Conservation (phyloP, 2,329 filamentous ascomycete genomes). For the Lasiodiplodia citricola region DNA sequence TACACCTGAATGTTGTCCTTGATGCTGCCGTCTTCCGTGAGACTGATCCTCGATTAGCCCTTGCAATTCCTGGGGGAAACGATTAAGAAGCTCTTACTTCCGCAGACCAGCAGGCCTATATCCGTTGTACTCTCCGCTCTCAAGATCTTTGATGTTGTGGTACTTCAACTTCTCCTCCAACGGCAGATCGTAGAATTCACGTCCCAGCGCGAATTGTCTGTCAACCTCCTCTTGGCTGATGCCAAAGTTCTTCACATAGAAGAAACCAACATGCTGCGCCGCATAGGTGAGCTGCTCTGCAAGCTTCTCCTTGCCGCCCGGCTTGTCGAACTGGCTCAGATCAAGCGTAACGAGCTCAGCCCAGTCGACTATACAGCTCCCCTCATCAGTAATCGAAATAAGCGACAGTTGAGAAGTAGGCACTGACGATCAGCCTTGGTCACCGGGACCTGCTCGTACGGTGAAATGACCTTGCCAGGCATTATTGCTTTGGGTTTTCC, state of each 20-base stretch:
- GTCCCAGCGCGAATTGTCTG: conserved; percentile 65
- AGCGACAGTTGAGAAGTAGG: neutral
- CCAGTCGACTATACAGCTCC: conserved; percentile 48
- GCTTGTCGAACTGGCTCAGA: conserved; percentile 59
- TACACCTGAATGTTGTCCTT: conserved; percentile 65
- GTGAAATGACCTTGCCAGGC: conserved; percentile 29
- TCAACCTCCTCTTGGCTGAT: conserved; percentile 66
- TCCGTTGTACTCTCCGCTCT: conserved; percentile 62
- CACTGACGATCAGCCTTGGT: conserved; percentile 37
- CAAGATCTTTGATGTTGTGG: conserved; percentile 40
- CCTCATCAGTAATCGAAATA: neutral
- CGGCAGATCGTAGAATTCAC: conserved; percentile 62
- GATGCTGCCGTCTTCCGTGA: conserved; percentile 44
- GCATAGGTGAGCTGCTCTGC: conserved; percentile 62
- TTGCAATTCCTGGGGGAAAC: neutral
- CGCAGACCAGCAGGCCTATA: conserved; percentile 57
- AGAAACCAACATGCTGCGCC: conserved; percentile 60
- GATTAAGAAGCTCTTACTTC: conserved; percentile 1
- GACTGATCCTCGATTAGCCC: conserved; percentile 31
- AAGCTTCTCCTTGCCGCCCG: conserved; percentile 60
- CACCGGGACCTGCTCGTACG: conserved; percentile 40
- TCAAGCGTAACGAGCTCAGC: conserved; percentile 64
- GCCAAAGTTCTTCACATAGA: conserved; percentile 67
- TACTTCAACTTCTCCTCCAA: conserved; percentile 65
- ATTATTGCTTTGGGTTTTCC: conserved; percentile 24